Base-by-base conservation (phyloP, 2,329 filamentous ascomycete genomes). In the Aureobasidium sp. region DNA sequence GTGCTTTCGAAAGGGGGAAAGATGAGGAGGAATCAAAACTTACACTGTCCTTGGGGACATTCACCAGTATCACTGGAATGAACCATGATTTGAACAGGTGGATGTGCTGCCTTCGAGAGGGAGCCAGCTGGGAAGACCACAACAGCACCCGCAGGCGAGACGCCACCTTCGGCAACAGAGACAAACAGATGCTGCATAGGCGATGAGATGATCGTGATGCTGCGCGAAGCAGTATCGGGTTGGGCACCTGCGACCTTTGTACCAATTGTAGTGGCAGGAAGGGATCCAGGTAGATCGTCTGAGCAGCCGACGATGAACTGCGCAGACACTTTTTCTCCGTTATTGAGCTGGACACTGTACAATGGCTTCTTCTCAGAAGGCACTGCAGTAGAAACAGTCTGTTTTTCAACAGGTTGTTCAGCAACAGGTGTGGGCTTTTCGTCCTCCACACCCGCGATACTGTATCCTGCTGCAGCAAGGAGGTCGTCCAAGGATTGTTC, bases 1-100 rank as follows among this genome's bases (percentile, higher is more conserved):
- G 32, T 82, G 81, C 73, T 70, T 63, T 43, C 64, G 64, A 66
- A 20, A 20, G 20, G 66, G 47, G 51, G 56, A 64, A 36, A 39
- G 29, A 47, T 43, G 43, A 64, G 64, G 64, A 66, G 64, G 63
- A 65, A 46, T 62, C 27, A 51, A 63, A 52, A 89, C 93, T 91
- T 84, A 99, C 93, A 87, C 85, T 97, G 92, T 77, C 88, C 86
- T 66, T 76, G 67, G 29, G 93, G 92, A 74, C 94, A 97, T 79
- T 97, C 93, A 65, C 92, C 92, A 46, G 92, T 93, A 63, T 96
- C 92, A 72, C 88, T 91, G 3, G 92, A 94, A 73, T 97, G 93
- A 41, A 87, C 82, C 68, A 90, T 74, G 20, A 87, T 74, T 66
- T 86, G 81, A 7, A 87, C 79, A 15, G 84, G 82, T 50, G 81